A percentile compares a stretch with the other conserved stretches of the same genome.
phyloP scores from a whole-genome alignment of 108 stramenopile species.

The Parietichytrium sp. region DNA sequence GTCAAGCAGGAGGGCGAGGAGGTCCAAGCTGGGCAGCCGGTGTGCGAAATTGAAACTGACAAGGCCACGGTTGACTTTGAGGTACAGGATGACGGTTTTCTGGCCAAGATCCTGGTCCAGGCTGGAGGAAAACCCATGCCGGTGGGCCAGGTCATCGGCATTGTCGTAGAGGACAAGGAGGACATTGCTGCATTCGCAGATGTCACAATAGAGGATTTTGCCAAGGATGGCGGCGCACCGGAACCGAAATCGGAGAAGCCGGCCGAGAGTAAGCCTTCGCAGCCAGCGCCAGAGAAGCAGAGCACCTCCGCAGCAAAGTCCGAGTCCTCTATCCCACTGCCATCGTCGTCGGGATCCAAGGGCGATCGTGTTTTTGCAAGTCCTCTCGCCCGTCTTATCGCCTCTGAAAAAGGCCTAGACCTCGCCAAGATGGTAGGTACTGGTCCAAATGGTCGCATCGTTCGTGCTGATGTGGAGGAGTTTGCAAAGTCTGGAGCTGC shows the following conservation, averaged over 20 bases:
- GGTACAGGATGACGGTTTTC: constrained; percentile 81
- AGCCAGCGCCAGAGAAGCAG: not conserved
- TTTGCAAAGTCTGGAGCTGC: constrained; percentile 55
- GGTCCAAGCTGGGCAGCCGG: constrained; percentile 29
- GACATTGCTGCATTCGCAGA: constrained; percentile 41
- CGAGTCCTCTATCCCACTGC: too few relatives aligned
- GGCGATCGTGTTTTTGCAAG: constrained; percentile 81
- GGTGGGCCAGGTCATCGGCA: constrained; percentile 27
- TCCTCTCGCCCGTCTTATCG: constrained; percentile 80
- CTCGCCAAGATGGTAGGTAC: constrained; percentile 63
- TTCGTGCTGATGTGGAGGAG: constrained; percentile 88
- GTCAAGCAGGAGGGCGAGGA: constrained; percentile 33
- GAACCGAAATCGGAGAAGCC: not conserved
- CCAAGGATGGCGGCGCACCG: not conserved
- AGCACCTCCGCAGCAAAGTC: constrained; percentile 17
- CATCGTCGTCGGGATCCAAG: constrained; percentile 43
- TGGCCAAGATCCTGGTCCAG: constrained; percentile 61
- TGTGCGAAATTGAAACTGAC: constrained; percentile 95
- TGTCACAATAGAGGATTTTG: not conserved
- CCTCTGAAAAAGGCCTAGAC: constrained; percentile 76
- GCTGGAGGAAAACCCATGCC: not conserved
- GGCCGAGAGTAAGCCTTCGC: not conserved
- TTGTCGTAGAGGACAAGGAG: constrained; percentile 39
- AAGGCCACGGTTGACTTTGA: constrained; percentile 97
- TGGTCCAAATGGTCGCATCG: constrained; percentile 89